Conservation (phyloP, 2,329 filamentous ascomycete genomes). For the Teratosphaeria gauchensis region DNA sequence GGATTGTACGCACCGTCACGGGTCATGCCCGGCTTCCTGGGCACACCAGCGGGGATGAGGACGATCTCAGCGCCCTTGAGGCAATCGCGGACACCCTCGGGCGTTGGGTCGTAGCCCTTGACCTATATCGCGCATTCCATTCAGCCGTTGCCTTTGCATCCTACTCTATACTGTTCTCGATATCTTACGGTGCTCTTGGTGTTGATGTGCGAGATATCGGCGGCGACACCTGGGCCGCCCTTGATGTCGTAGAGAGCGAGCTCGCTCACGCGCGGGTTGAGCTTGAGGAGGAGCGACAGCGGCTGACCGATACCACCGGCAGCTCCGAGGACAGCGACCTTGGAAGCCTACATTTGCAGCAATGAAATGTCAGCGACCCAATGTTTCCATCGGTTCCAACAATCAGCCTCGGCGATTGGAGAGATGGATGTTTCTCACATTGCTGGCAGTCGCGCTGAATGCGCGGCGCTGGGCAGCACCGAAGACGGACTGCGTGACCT, state of each 20-base stretch:
- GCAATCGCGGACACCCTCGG: constrained; percentile 59
- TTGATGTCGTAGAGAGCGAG: constrained; percentile 98
- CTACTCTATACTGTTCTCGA: neutral
- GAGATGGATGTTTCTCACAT: constrained; percentile 30
- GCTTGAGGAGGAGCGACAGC: constrained; percentile 94
- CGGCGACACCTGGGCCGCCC: constrained; percentile 89
- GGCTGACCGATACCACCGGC: constrained; percentile 97
- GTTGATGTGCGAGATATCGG: constrained; percentile 98
- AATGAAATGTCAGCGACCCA: neutral
- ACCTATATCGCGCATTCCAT: constrained; percentile 42
- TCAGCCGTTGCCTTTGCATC: constrained; percentile 5
- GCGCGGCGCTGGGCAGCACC: constrained; percentile 42
- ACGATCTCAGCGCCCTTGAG: constrained; percentile 88
- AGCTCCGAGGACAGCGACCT: constrained; percentile 95
- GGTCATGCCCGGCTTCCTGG: constrained; percentile 99
- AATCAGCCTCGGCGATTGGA: neutral
- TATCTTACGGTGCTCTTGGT: constrained; percentile 67
- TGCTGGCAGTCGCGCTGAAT: constrained; percentile 43
- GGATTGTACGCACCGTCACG: constrained; percentile 60
- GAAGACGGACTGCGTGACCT: constrained; percentile 32
- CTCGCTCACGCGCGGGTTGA: constrained; percentile 88
- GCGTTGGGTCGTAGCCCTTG: constrained; percentile 72
- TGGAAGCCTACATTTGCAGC: constrained; percentile 62
- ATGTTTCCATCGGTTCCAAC: neutral
- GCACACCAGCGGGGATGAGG: constrained; percentile 95